These are phyloP conservation scores for Cladophialophora exuberans DNA, from an alignment of 2,329 filamentous ascomycete genomes.

Conservation along the genomic window DNA sequence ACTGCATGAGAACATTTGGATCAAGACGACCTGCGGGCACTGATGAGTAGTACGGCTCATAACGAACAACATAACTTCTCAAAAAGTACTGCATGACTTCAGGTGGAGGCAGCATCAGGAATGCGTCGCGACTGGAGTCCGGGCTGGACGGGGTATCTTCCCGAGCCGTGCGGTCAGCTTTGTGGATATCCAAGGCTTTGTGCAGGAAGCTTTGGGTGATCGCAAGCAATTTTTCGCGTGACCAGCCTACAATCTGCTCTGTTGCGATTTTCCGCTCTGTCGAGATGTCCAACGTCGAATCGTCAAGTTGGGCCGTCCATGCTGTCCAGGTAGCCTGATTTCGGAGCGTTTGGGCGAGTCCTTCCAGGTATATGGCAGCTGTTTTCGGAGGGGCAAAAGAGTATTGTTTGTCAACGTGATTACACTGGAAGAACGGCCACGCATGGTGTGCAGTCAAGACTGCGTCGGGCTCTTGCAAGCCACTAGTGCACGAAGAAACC, in stretches of 20 bases:
- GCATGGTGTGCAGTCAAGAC: slow-evolving; percentile 56
- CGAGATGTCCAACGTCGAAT: slow-evolving; percentile 44
- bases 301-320: slow-evolving; percentile 56
- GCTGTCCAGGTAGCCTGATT: slow-evolving; percentile 57
- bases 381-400: slow-evolving; percentile 56
- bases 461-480: slow-evolving; percentile 47
- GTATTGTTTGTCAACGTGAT: slow-evolving; percentile 46
- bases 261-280: slow-evolving; percentile 52
- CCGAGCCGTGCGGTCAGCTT: slow-evolving; percentile 40
- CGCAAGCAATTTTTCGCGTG: slow-evolving; percentile 70
- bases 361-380: slow-evolving; percentile 54
- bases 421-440: slow-evolving; percentile 58
- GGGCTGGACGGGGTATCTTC: slow-evolving; percentile 39
- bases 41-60: slow-evolving; percentile 68
- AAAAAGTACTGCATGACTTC: slow-evolving; percentile 70
- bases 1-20: slow-evolving; percentile 67
- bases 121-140: slow-evolving; percentile 56
- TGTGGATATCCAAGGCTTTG: slow-evolving; percentile 70
- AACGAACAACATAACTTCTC: slow-evolving; percentile 66
- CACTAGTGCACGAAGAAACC: slow-evolving; percentile 26
- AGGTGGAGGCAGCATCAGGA: slow-evolving; percentile 67
- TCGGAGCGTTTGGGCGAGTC: slow-evolving; percentile 54
- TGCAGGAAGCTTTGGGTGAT: slow-evolving; percentile 72
- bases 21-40: slow-evolving; percentile 64
- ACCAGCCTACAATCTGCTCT: slow-evolving; percentile 56